Evolutionary conservation across 2,329 filamentous ascomycete species (phyloP).

Genomic region (Pyrenophora teres): DNA sequence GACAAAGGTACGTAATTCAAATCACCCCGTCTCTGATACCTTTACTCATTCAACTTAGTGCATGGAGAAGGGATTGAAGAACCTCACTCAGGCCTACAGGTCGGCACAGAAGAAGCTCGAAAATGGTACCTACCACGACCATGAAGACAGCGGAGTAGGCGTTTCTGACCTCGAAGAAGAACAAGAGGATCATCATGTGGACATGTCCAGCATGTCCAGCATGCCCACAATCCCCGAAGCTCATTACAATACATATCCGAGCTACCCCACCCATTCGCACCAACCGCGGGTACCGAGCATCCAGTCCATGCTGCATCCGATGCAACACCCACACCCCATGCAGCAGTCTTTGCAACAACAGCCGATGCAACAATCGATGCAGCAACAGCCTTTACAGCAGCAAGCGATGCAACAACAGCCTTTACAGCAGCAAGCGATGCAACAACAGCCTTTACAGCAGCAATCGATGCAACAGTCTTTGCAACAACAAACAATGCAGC

Average conservation of each 20-base stretch:
- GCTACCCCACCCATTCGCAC: slow-evolving; percentile 26
- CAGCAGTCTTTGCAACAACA: slow-evolving; percentile 12
- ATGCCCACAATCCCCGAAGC: slow-evolving; percentile 28
- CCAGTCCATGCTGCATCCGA: slow-evolving; percentile 45
- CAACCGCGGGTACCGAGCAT: slow-evolving; percentile 46
- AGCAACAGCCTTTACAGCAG: slow-evolving; percentile 4
- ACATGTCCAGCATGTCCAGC: slow-evolving; percentile 31
- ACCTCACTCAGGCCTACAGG: slow-evolving; percentile 71
- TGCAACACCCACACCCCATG: slow-evolving; percentile 15
- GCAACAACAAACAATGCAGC: slow-evolving; percentile 11
- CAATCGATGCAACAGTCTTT: slow-evolving; percentile 10
- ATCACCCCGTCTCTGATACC: neutral
- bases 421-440: slow-evolving; percentile 10
- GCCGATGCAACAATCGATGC: slow-evolving; percentile 9
- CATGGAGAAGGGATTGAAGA: slow-evolving; percentile 83
- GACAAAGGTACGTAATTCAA: slow-evolving; percentile 65
- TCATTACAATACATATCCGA: slow-evolving; percentile 25
- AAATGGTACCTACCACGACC: slow-evolving; percentile 51
- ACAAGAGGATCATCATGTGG: slow-evolving; percentile 40
- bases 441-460: slow-evolving; percentile 2
- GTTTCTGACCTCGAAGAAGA: slow-evolving; percentile 56
- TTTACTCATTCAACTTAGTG: slow-evolving; percentile 59
- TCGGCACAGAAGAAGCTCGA: slow-evolving; percentile 67
- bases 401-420: slow-evolving; percentile 5
- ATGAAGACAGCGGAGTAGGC: slow-evolving; percentile 73